These are phyloP conservation scores for Lantana camara DNA, from an alignment of 257 asterid genomes.

Conservation along the genomic window DNA sequence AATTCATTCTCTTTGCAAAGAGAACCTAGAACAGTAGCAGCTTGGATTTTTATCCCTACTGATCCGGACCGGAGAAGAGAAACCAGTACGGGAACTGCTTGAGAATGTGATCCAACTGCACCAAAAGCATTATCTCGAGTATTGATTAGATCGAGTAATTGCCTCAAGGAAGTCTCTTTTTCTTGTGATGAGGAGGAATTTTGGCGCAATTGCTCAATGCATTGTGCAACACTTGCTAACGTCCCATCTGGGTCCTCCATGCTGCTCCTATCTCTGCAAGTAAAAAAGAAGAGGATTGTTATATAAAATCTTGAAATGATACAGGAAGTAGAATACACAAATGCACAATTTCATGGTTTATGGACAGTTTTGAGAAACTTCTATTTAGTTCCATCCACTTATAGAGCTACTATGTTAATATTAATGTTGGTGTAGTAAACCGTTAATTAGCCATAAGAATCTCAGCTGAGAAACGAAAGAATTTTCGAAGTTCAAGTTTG, in stretches of 20 bases:
- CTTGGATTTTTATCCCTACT: conserved; percentile 83
- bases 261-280: conserved; percentile 84
- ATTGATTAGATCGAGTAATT: conserved; percentile 77
- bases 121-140: conserved; percentile 88
- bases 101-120: conserved; percentile 99
- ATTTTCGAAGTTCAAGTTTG: background rate
- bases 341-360: background rate
- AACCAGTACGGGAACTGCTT: conserved; percentile 99
- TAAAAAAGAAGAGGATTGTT: conserved; percentile 16
- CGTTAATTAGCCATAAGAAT: conserved; percentile 1
- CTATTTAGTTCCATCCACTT: background rate
- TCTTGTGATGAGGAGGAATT: conserved; percentile 82
- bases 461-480: background rate
- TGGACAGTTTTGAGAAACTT: background rate
- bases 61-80: conserved; percentile 98
- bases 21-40: conserved; percentile 90
- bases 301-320: conserved; percentile 16
- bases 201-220: conserved; percentile 92
- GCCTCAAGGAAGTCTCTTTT: conserved; percentile 78
- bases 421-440: background rate
- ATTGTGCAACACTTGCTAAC: conserved; percentile 95
- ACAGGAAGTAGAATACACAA: background rate
- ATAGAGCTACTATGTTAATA: background rate
- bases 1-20: conserved; percentile 94
- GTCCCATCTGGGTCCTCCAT: conserved; percentile 99